Evolutionary conservation across 345 rosid species (phyloP), one percentile per base, ranked within the genome.

Genomic region (Sonneratia alba): DNA sequence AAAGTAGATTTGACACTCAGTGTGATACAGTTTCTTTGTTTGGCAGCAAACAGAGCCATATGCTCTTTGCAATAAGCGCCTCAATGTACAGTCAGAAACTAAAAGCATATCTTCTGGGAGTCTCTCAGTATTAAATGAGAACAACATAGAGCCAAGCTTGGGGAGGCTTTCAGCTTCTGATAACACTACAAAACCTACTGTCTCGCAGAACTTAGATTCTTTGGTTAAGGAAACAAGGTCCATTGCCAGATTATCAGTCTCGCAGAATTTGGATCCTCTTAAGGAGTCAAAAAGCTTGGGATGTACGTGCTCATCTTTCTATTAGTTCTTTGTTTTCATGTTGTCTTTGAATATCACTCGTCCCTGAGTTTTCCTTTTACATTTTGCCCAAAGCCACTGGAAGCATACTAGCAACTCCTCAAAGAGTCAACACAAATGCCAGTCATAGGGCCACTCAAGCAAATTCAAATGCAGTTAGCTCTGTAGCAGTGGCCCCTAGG

Each of bases 371-470:
- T 77, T 55, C 75, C 79, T 82, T 65, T 70, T 27, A 42, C 62
- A 21, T 38, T 32, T 22, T 78, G 62, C 73, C 72, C 75, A 81
- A 79, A 95, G 97, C 92, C 77, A 71, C 93, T 59, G 97, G 96
- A 85, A 90, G 77, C 86, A 82, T 79, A 72, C 87, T 92, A 42
- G 79, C 85, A 71, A 90, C 96, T 80, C 99, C 97, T 80, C 97
- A 89, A 79, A 87, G 87, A 83, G 86, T 79, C 74, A 85, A 70
- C 79, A 15, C 77, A 56, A 83, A 80, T 74, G 71, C 80, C 72
- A 86, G 74, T 69, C 70, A 82, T 65, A 91, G 81, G 82, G 76
- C 85, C 12, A 73, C 77, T 67, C 51, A 82, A 36, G 78, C 83
- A 34, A 80, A 72, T 80, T 74, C 95, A 8, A 37, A 49, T 7